Evolutionary conservation across 2,329 filamentous ascomycete species (phyloP).

Genomic region (Xylaria sp.): DNA sequence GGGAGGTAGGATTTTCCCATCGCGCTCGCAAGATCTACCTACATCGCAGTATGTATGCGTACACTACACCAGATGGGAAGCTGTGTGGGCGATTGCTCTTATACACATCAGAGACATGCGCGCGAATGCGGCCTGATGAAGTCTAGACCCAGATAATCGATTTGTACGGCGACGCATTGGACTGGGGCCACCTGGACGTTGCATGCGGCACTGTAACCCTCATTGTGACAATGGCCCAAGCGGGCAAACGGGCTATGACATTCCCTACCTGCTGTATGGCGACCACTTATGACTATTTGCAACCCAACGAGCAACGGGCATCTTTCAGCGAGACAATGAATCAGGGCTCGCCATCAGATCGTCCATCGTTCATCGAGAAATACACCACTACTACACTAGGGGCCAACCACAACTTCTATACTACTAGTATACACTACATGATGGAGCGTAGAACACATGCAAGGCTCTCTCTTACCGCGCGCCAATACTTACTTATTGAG

Average conservation of each 20-base stretch:
- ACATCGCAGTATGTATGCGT: too few relatives aligned
- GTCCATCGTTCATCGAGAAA: constrained; percentile 3
- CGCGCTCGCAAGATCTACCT: too few relatives aligned
- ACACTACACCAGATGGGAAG: constrained; percentile 1
- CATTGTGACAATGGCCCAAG: constrained; percentile 27
- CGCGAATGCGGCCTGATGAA: constrained; percentile 18
- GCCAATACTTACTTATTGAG: constrained; percentile 20
- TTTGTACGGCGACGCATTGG: constrained; percentile 11
- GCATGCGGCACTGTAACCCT: constrained; percentile 40
- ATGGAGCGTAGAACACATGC: constrained; percentile 17
- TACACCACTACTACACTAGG: neutral
- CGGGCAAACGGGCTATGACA: constrained; percentile 26
- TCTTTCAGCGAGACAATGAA: constrained; percentile 24
- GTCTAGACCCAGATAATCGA: constrained; percentile 24
- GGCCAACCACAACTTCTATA: constrained; percentile 3
- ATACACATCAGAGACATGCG: constrained; percentile 1
- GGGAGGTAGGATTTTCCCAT: neutral
- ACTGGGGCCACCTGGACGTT: constrained; percentile 24
- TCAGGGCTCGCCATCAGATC: constrained; percentile 19
- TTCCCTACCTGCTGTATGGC: constrained; percentile 9
- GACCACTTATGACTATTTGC: neutral
- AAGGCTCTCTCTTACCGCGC: constrained; percentile 35
- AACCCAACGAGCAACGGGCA: constrained; percentile 20
- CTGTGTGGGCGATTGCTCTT: neutral
- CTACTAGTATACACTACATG: neutral